Evolutionary conservation across 139 green algal genomes (phyloP), one percentile per base, ranked within the genome.

Genomic region (Penium margaritaceum): DNA sequence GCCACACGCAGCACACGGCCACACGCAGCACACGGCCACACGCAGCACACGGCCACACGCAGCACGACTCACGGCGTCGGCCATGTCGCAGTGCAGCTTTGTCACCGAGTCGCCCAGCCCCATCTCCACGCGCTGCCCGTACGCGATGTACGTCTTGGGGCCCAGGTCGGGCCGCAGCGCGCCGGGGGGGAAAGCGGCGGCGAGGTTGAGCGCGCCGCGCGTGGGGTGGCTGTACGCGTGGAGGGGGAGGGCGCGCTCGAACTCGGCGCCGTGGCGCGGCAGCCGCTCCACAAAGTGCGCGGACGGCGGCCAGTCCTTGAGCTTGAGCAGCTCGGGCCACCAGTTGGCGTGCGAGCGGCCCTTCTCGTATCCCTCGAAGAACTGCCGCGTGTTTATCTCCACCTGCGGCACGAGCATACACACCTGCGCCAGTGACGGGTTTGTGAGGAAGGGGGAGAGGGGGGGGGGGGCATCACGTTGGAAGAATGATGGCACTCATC

Each of bases 231-330:
- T 82, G 62, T 87, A 89, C 51, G 82, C 77, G 3, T 80, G 78
- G 24, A 76, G 70, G 9, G 78, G 78, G 33, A 83, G 14, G 19
- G 30, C n/a, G 38, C 47, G 33, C 1, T 75, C 35, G 5, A 84
- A 84, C 38, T 84, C 78, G 3, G 43, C 33, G 38, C 58, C 29
- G 38, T 83, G 75, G 14, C 78, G 74, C 4, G 75, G 74, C 24
- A 84, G 67, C 30, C 65, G 19, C 9, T 83, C 68, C 2, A 46
- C 17, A 41, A 84, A 83, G 0, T 58, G 60, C 27, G 27, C 32
- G 41, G 75, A 36, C 0, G 88, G 84, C 0, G 90, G 89, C 80
- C 85, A 94, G 82, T 94, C 90, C 87, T 92, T 94, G 36, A 94
- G 84, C 81, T 95, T 95, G 53, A 90, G 69, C 84, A 92, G 88